These are phyloP conservation scores for Apiotrichum siamense DNA, from an alignment of 1,284 basidiomycete genomes.

Conservation along the genomic window DNA sequence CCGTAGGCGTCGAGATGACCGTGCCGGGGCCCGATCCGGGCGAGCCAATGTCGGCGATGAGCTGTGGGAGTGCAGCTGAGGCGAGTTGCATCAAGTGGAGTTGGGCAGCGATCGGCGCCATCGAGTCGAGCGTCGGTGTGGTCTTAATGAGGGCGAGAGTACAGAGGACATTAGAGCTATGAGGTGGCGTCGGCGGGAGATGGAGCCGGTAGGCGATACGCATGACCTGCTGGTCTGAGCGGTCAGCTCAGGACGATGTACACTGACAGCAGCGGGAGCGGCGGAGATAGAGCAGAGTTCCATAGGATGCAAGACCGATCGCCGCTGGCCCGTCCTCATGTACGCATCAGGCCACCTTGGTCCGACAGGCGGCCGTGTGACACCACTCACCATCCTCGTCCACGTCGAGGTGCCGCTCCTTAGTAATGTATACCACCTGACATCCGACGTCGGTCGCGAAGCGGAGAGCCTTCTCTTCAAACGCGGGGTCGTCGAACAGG, in stretches of 20 bases:
- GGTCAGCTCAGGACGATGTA: too few species aligned
- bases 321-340: too few species aligned
- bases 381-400: slow-evolving; percentile 35
- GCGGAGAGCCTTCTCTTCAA: slow-evolving; percentile 42
- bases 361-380: too few species aligned
- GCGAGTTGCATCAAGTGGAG: slow-evolving; percentile 86
- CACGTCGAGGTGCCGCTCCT: slow-evolving; percentile 29
- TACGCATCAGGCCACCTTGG: too few species aligned
- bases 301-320: too few species aligned
- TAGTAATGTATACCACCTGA: slow-evolving; percentile 46
- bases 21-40: slow-evolving; percentile 30
- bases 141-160: slow-evolving; percentile 95
- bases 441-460: slow-evolving; percentile 42
- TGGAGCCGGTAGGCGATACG: slow-evolving; percentile 39
- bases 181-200: slow-evolving; percentile 44
- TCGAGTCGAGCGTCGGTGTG: slow-evolving; percentile 70
- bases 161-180: slow-evolving; percentile 71
- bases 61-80: slow-evolving; percentile 22
- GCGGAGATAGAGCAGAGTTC: too few species aligned
- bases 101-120: slow-evolving; percentile 72
- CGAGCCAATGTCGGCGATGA: slow-evolving; percentile 25
- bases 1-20: slow-evolving; percentile 38
- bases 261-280: too few species aligned
- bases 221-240: slow-evolving; percentile 25
- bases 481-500: slow-evolving; percentile 40